Base-by-base conservation (phyloP, 768 basidiomycete genomes). In the Phylloporus sp. region DNA sequence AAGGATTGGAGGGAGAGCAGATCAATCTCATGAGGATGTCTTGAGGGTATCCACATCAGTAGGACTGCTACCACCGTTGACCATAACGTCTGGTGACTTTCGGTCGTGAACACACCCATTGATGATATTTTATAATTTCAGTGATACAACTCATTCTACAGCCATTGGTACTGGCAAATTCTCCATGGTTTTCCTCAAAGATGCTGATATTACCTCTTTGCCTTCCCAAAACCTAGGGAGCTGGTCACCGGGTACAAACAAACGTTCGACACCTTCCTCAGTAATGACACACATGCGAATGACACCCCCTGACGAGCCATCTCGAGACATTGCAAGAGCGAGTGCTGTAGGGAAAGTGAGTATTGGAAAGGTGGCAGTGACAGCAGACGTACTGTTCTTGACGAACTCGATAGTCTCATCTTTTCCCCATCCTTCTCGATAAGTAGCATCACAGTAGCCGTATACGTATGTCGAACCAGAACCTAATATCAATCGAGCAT, bases 401-500 rank as follows among this genome's bases (percentile, higher is more conserved):
- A 98, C 95, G 65, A 99, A 98, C 32, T 95, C 77, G 50, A 99
- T 73, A 0, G 94, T 97, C 72, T 97, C 83, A 34, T 93, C 91
- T 59, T 80, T 80, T 7, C 81, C 84, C 94, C 91, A 95, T 15
- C 89, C 91, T 26, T 97, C 95, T 70, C 84, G 73, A 68, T 88
- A 99, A 24, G 94, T 97, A n/a, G 97, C 93, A 69, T 99, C 97
- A 62, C 97, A 98, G 73, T 97, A 98, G 47, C 95, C 97, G 65
- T 98, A 99, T 11, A 98, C 93, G 67, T 98, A 99, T 8, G 94
- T 93, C 32, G 94, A 97, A 8, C 97, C 97, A 45, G 93, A 95
- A 23, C 92, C 89, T 92, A 58, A 26, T 18, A 38, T 41, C 23
- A 20, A 47, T 26, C 40, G 31, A 9, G 29, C 10, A 23, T 57